Evolutionary conservation across 441 rosid genomes (phyloP), one percentile per base, ranked within the genome.

Genomic region (Populus hybrid): DNA sequence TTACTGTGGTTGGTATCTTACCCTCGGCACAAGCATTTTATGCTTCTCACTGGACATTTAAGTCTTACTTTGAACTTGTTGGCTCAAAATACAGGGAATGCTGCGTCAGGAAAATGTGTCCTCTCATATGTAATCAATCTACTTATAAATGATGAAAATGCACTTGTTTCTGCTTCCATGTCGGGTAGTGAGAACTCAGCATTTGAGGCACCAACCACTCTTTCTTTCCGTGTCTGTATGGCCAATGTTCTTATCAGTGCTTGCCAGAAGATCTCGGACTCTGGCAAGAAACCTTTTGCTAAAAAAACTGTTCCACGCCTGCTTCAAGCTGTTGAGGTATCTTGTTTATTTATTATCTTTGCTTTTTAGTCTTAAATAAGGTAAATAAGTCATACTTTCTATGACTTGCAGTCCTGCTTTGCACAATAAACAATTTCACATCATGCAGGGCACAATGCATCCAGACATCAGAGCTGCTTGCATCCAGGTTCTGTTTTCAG

Each of bases 231-330:
- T 76, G 82, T 91, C 71, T 94, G 99, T 85, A 94, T 92, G 99
- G 95, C 96, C 77, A 95, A 95, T 83, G 93, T 91, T 76, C 93
- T 95, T 73, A 91, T 95, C 78, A 94, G 97, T 84, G 89, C 88
- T 75, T 91, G 93, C 84, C 97, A 95, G 85, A 94, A 95, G 84
- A 82, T 91, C 64, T 81, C 88, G 0, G 90, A 92, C 78, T 74
- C 90, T 81, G 86, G 88, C 68, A 91, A 88, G 88, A 84, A 86
- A 78, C 67, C 32, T 40, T 86, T 93, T 78, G 92, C 97, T 82
- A 81, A 79, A 68, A 89, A 73, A 73, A 76, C 86, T 71, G 81
- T 95, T 80, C 93, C 87, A 5, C 77, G 77, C 82, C 91, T 95
- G 71, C 80, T 92, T 75, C 82, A 35, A 75, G 83, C 93, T 50